Evolutionary conservation across 768 basidiomycete genomes (phyloP), one percentile per base, ranked within the genome.

Genomic region (Holtermanniella nyarrowii): DNA sequence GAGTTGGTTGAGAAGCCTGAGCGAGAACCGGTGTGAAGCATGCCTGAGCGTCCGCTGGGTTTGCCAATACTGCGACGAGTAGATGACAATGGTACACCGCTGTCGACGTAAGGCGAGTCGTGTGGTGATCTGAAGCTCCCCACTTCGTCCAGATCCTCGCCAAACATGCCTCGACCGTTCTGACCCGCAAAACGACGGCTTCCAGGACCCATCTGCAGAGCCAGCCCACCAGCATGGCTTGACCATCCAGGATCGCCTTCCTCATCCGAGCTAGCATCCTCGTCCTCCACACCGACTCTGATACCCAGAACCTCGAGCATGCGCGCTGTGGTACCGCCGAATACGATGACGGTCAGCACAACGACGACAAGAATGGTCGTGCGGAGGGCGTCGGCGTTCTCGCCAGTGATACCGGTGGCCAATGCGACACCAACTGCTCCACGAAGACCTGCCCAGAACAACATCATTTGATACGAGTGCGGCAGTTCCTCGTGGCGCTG

Each of bases 261-360:
- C 21, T 75, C 74, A 49, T 74, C 73, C 20, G 66, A 68, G 48
- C 76, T 77, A 31, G 77, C 89, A 1, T 78, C 88, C 23, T 90
- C 91, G 60, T 97, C 93, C 61, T 93, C 90, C 0, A 99, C 86
- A 0, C 91, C 91, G 0, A 88, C 91, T 11, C 88, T 76, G 56
- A 99, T 95, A 0, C 95, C 93, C n/a, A 96, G 77, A 7, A 96
- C 82, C 65, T 96, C 93, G 24, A 99, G 77, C 95, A 99, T 97
- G 45, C 89, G 78, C 12, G 87, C 82, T 0, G 93, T 93, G n/a
- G 95, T 96, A 2, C 95, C 93, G 0, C 95, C 95, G 60, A 99
- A 97, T 27, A 95, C 74, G 49, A 97, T 73, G 26, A 97, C 90
- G 1, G 93, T 95, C 48, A 96, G 76, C 41, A 99, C 88, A 22